phyloP scores from a whole-genome alignment of 1,139 yeast genomes.

The Saccharomyces hybrid region DNA sequence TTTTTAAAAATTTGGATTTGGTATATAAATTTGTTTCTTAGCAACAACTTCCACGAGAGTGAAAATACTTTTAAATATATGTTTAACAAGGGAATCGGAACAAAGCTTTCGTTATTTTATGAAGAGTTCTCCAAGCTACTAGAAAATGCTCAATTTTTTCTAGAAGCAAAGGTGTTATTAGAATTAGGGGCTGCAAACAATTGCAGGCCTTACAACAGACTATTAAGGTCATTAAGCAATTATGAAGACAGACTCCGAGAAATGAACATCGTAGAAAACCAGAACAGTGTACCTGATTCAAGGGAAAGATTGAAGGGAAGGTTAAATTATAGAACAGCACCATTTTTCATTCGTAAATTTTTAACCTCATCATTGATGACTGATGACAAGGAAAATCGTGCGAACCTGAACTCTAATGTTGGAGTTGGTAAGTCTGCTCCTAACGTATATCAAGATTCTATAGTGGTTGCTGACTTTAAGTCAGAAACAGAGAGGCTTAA shows the following conservation, averaged over 20 bases:
- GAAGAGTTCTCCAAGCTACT: constrained; percentile 65
- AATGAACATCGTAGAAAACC: constrained; percentile 4
- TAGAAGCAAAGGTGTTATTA: constrained; percentile 60
- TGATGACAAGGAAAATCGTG: neutral
- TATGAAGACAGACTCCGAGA: constrained; percentile 26
- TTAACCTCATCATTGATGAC: neutral
- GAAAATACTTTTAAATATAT: constrained; percentile 57
- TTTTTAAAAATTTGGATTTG: constrained; percentile 71
- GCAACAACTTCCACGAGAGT: constrained; percentile 7
- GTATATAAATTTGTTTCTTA: constrained; percentile 23
- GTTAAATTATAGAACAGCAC: neutral
- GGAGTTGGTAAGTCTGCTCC: neutral
- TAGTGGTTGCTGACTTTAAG: neutral
- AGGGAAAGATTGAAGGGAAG: neutral
- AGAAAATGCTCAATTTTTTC: constrained; percentile 45
- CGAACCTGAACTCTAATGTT: neutral
- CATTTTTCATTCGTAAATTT: neutral
- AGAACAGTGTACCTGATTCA: neutral
- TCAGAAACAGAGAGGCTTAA: neutral
- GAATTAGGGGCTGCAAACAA: constrained; percentile 49
- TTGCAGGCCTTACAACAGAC: constrained; percentile 61
- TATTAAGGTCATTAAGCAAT: constrained; percentile 44
- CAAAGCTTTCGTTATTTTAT: constrained; percentile 58
- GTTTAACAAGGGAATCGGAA: constrained; percentile 68
- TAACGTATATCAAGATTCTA: neutral